Base-by-base conservation (phyloP, 257 asterid genomes). In the Solanum lycopersicoides region DNA sequence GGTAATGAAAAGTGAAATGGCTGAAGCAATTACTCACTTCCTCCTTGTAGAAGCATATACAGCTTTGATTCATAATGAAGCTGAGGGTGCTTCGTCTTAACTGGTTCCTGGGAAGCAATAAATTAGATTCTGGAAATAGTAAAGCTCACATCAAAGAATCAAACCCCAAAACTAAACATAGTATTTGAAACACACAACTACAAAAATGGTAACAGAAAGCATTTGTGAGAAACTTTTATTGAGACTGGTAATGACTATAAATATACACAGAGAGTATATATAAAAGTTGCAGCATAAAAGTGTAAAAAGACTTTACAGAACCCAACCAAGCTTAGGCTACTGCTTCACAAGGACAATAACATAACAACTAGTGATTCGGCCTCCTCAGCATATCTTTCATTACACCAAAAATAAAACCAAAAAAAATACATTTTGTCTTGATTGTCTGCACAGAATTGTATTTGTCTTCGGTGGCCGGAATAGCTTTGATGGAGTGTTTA, bases 41-140 rank as follows among this genome's bases (percentile, higher is more conserved):
- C 98, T 86, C 98, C 98, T 86, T 95, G 98, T 87, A 96, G 97
- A 89, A 95, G 96, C 96, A 92, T 90, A 88, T 96, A 96, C 89
- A 96, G 85, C 92, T 94, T 96, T 32, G 98, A 96, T 86, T 96
- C 98, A 89, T 96, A 96, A 88, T 95, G 96, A 84, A 95, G 98
- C 91, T 95, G 98, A 50, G 98, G 98, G 83, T 95, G 98, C 91
- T 95, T 94, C 39, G 98, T 93, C 90, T 96, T 95, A 53, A 92
- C 93, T 88, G 97, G 86, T 90, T 96, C 98, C 98, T 96, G 94
- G 83, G 39, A 85, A 85, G 65, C 63, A 83, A 85, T 25, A 60
- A 66, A 44, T 63, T 84, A 84, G 80, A 84, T 84, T 63, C 87
- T 63, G 63, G 80, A 72, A 66, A 41, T 59, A 83, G 76, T 37